Percentiles rank a stretch among this genome's conserved stretches.
phyloP scores from a whole-genome alignment of 2,329 filamentous ascomycete genomes.

The Colletotrichum cordylinicola region DNA sequence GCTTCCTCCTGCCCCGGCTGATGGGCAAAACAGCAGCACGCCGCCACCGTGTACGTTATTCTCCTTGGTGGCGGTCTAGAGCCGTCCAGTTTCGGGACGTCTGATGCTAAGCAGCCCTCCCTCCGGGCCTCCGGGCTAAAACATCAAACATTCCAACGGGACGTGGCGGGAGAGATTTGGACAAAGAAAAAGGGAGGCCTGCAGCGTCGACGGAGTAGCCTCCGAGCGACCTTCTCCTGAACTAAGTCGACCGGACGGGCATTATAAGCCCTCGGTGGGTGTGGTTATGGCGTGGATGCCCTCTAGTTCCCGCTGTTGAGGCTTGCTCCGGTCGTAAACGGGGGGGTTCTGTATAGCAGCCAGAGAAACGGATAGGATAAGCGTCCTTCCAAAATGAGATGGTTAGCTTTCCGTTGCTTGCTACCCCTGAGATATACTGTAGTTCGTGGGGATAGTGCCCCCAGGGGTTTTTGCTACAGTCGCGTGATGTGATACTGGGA shows the following conservation, averaged over 20 bases:
- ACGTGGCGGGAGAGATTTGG: background rate
- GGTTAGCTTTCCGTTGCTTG: background rate
- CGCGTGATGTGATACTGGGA: background rate
- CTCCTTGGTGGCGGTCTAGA: background rate
- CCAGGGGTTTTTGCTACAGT: background rate
- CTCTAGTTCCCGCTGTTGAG: background rate
- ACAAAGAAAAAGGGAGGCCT: background rate
- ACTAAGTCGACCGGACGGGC: background rate
- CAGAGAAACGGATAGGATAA: background rate
- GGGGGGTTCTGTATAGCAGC: background rate
- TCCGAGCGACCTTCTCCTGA: background rate
- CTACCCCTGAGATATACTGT: background rate
- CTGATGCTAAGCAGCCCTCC: background rate
- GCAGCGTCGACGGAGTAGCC: background rate
- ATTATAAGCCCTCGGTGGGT: background rate
- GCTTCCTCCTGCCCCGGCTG: background rate
- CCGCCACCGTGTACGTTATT: background rate
- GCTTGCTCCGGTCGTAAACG: background rate
- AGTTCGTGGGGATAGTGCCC: background rate
- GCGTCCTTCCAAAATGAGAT: background rate
- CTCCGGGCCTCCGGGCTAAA: background rate
- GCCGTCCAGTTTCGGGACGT: background rate
- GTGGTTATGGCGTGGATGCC: background rate
- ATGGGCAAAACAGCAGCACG: background rate
- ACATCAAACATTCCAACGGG: slow-evolving; percentile 4